Base-by-base conservation (phyloP, 2,329 filamentous ascomycete species). In the Pseudogymnoascus sp. region DNA sequence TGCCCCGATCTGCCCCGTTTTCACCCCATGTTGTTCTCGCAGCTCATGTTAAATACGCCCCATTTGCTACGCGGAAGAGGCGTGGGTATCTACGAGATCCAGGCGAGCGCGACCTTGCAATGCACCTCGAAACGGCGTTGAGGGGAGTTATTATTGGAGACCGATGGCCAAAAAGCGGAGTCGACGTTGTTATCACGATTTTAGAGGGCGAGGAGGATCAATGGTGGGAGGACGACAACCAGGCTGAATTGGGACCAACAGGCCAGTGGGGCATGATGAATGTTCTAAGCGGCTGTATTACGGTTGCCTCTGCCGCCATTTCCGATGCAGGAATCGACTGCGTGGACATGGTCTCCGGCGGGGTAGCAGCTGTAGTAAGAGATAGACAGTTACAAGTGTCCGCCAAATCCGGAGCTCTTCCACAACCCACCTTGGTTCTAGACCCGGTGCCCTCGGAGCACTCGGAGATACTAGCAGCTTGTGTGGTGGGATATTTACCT, bases 291-390 rank as follows among this genome's bases (percentile, higher is more conserved):
- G 91, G 91, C 1, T 97, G 93, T 73, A 92, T 99, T 69, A 97
- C 92, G 0, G 93, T 96, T 63, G 91, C 93, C 9, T 93, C 92
- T 62, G 93, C 93, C 9, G 95, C 95, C 13, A 86, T 99, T 72
- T 90, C 89, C 2, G 95, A 99, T 77, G 95, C 95, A 1, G 92
- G 92, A 7, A 97, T 99, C 65, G 95, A 99, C 73, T 97, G 92
- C 72, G 88, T 97, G 59, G 95, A 97, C 77, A 83, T 93, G 33
- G 88, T 97, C 17, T 85, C 89, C 31, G 95, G 93, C 9, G 95
- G 95, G 29, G 91, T 97, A 42, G 92, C 93, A 31, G 93, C 91
- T 3, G 76, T 96, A 59, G 87, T 95, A 13, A 73, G 75, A 67
- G 76, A 71, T 64, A 71, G 73, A 53, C n/a, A 63, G 68, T 71